Conservation (phyloP, 176 grass and related monocot species). For the Oryza punctata region DNA sequence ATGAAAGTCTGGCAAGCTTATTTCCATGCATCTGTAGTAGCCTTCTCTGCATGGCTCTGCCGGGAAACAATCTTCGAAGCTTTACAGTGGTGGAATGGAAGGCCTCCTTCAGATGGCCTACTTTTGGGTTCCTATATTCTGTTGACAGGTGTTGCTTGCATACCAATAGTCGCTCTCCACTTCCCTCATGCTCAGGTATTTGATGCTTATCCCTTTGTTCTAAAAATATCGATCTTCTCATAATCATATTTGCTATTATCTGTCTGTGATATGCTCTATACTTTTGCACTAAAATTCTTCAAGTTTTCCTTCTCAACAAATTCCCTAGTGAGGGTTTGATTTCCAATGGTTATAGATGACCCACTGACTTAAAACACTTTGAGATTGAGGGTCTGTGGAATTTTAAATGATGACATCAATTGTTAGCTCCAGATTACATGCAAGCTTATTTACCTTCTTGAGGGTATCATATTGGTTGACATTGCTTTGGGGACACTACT, state of each 20-base stretch:
- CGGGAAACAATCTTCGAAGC: conserved; percentile 97
- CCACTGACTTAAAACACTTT: not conserved
- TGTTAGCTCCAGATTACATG: not conserved
- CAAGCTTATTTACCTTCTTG: conserved; percentile 3
- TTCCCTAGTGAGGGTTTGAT: not conserved
- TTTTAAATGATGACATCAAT: not conserved
- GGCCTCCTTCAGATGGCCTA: conserved; percentile 87
- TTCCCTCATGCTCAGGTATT: conserved; percentile 91
- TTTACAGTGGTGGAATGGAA: conserved; percentile 96
- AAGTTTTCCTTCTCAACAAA: not conserved
- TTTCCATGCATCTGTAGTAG: conserved; percentile 86
- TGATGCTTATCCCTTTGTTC: conserved; percentile 8
- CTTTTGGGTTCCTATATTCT: conserved; percentile 91
- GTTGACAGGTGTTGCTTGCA: conserved; percentile 73
- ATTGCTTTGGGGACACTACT: not conserved
- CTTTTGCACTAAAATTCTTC: not conserved
- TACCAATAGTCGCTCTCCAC: conserved; percentile 85
- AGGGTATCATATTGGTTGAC: not conserved
- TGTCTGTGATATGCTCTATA: not conserved
- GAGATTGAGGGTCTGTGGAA: not conserved
- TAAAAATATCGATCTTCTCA: not conserved
- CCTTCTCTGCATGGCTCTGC: conserved; percentile 84
- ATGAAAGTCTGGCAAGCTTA: conserved; percentile 96
- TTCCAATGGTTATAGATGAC: not conserved
- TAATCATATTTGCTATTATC: not conserved